These are phyloP conservation scores for Trifolium dubium DNA, from an alignment of 306 rosid genomes.

Conservation along the genomic window DNA sequence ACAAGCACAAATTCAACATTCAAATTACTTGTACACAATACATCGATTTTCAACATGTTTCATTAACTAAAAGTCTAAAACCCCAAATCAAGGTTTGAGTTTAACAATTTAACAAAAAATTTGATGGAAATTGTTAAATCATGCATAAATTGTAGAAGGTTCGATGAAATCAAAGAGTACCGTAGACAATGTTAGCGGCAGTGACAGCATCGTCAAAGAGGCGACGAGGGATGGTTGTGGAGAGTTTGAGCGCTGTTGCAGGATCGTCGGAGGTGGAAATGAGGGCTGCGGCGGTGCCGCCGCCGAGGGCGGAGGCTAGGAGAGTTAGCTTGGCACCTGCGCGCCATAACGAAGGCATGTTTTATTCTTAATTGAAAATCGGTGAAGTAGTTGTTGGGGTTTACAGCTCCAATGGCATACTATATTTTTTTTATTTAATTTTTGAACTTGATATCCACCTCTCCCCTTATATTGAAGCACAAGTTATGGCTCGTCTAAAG, in stretches of 20 bases:
- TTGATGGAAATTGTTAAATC: not conserved
- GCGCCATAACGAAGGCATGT: slow-evolving; percentile 86
- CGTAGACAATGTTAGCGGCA: slow-evolving; percentile 77
- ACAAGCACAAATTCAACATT: slow-evolving; percentile 10
- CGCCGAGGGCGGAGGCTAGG: slow-evolving; percentile 60
- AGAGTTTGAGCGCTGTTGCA: slow-evolving; percentile 67
- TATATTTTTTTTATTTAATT: too few species aligned
- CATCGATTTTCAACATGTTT: slow-evolving; percentile 21
- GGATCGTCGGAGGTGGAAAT: slow-evolving; percentile 87
- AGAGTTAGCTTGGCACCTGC: slow-evolving; percentile 61
- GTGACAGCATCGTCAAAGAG: slow-evolving; percentile 73
- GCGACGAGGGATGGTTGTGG: slow-evolving; percentile 74
- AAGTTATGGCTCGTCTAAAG: too few species aligned
- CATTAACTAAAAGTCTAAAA: slow-evolving; percentile 29
- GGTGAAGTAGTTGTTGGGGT: slow-evolving; percentile 7
- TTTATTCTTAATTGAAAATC: slow-evolving; percentile 31
- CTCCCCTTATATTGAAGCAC: too few species aligned
- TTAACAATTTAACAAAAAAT: not conserved
- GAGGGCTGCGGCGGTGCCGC: slow-evolving; percentile 68
- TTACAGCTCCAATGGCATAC: not conserved
- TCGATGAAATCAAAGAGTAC: slow-evolving; percentile 55
- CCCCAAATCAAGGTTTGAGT: slow-evolving; percentile 30
- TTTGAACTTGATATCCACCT: too few species aligned
- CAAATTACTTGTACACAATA: not conserved
- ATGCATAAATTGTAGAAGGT: slow-evolving; percentile 17